Evolutionary conservation across 805 yeast species (phyloP), one percentile per base, ranked within the genome.

Genomic region (Suhomyces sp.): DNA sequence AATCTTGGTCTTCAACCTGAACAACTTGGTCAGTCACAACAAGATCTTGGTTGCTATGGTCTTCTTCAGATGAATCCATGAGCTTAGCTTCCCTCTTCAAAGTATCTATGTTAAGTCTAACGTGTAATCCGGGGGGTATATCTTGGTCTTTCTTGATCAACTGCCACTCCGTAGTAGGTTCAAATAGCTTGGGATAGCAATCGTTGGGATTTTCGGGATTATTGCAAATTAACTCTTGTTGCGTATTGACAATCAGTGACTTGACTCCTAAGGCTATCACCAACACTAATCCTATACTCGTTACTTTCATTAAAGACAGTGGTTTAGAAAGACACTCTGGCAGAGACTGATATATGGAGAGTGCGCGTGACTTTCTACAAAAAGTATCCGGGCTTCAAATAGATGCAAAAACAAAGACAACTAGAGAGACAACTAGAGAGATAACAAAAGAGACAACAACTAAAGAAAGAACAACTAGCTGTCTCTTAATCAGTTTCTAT

Each of bases 61-160:
- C 52, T 58, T 13, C 41, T 4, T 63, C 62, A 27, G 49, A 21
- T 12, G 56, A 55, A 24, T 73, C 79, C 54, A 82, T 58, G 4
- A 86, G 54, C 57, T 83, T 87, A 1, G 96, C 97, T 65, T 86
- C 87, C 59, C 79, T 82, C 24, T 70, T 66, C 17, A 86, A 85
- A 0, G 91, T 84, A n/a, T 85, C 89, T 52, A 91, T 68, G 64
- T 89, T 85, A 58, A 92, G 60, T 57, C 89, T 76, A 10, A 91
- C 82, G 65, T 88, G 92, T 31, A 88, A 68, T 0, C 97, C 98
- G 6, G 80, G 81, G 0, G 97, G 96, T 3, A 92, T 76, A 6
- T 79, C 76, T 61, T 89, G 97, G n/a, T 85, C 90, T 46, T 80
- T 85, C 57, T 70, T 75, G 4, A 92, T 80, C 1, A 63, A 62